Evolutionary conservation across 2,329 filamentous ascomycete genomes (phyloP).

Genomic region (Aspergillus tamarii): DNA sequence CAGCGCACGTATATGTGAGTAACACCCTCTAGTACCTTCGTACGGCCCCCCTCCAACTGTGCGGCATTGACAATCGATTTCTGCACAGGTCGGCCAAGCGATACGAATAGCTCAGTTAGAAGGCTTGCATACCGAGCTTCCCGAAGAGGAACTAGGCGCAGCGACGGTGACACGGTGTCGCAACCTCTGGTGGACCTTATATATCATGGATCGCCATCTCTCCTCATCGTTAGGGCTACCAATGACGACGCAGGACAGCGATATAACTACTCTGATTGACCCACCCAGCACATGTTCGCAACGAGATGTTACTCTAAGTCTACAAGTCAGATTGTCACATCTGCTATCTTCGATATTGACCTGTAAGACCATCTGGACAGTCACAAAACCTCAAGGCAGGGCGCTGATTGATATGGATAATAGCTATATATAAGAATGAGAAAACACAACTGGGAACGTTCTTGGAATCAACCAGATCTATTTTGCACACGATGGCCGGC

Average conservation of each 20-base stretch:
- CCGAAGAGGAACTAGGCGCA: constrained; percentile 39
- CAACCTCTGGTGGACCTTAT: constrained; percentile 48
- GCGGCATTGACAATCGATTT: neutral
- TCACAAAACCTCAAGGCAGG: neutral
- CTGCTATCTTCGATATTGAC: constrained; percentile 41
- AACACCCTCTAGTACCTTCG: neutral
- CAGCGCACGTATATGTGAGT: constrained; percentile 35
- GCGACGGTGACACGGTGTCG: constrained; percentile 39
- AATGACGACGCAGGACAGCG: constrained; percentile 42
- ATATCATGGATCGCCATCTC: constrained; percentile 47
- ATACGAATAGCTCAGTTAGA: constrained; percentile 48
- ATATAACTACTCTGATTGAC: constrained; percentile 43
- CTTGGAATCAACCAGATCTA: constrained; percentile 40
- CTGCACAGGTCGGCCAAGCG: constrained; percentile 42
- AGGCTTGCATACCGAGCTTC: constrained; percentile 46
- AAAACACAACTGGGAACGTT: constrained; percentile 40
- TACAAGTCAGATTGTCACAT: constrained; percentile 43
- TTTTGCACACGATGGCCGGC: constrained; percentile 40
- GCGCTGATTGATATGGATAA: neutral
- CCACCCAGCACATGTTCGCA: constrained; percentile 29
- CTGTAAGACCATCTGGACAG: constrained; percentile 29
- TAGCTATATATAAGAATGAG: constrained; percentile 42
- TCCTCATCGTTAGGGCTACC: constrained; percentile 45
- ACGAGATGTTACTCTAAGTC: constrained; percentile 34
- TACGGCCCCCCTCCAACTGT: neutral